These are phyloP conservation scores for Euphrasia confusa DNA, from an alignment of 257 asterid genomes.

Conservation along the genomic window DNA sequence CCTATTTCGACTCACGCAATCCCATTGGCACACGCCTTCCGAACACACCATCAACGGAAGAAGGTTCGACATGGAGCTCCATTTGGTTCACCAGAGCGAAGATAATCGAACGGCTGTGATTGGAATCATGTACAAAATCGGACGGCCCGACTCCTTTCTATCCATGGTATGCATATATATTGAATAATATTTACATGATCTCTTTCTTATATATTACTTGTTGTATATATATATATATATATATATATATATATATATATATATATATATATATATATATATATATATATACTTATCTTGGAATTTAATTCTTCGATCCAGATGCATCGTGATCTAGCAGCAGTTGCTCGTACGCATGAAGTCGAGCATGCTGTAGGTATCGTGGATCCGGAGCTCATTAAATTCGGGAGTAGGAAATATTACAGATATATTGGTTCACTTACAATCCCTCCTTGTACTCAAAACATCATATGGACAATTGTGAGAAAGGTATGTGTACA, in stretches of 20 bases:
- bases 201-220: too few relatives aligned
- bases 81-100: conserved; percentile 55
- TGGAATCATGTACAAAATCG: conserved; percentile 59
- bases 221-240: too few relatives aligned
- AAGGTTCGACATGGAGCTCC: conserved; percentile 68
- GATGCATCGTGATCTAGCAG: conserved; percentile 32
- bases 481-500: conserved; percentile 35
- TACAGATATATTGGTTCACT: conserved; percentile 70
- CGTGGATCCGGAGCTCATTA: conserved; percentile 36
- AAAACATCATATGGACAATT: conserved; percentile 54
- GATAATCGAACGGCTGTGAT: conserved; percentile 54
- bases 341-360: conserved; percentile 22
- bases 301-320: conserved; percentile 5
- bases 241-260: too few relatives aligned
- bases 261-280: too few relatives aligned
- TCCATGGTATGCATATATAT: conserved; percentile 35
- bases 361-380: conserved; percentile 36
- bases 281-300: too few relatives aligned
- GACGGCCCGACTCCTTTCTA: conserved; percentile 56
- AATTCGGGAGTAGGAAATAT: conserved; percentile 48
- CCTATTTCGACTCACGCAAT: conserved; percentile 40
- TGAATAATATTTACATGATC: too few relatives aligned
- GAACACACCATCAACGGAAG: conserved; percentile 67
- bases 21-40: conserved; percentile 85
- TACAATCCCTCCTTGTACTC: conserved; percentile 70